phyloP scores from a whole-genome alignment of 768 basidiomycete species.

The Suillus bovinus region DNA sequence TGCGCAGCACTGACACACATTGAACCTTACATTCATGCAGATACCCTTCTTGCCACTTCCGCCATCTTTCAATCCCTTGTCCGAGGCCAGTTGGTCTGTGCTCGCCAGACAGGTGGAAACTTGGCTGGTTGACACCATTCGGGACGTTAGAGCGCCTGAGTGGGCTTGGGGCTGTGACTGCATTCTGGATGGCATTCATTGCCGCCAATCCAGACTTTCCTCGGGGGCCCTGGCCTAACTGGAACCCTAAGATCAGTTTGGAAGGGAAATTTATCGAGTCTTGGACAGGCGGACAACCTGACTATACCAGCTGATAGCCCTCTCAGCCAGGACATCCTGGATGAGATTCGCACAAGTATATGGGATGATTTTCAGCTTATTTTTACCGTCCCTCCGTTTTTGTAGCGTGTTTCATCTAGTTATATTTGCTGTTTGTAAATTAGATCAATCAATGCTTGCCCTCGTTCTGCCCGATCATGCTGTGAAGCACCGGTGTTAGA shows the following conservation, averaged over 20 bases:
- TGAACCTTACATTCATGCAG: background rate
- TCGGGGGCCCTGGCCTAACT: background rate
- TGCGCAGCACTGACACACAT: background rate
- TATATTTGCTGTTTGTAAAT: background rate
- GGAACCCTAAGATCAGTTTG: background rate
- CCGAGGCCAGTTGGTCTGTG: background rate
- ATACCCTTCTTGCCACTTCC: background rate
- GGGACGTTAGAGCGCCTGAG: constrained; percentile 53
- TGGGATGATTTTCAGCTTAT: background rate
- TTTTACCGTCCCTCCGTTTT: background rate
- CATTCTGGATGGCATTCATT: constrained; percentile 9
- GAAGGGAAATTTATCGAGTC: constrained; percentile 3
- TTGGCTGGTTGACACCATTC: constrained; percentile 51
- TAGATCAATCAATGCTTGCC: background rate
- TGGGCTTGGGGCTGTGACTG: constrained; percentile 8
- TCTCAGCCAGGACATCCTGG: background rate
- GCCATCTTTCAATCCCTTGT: background rate
- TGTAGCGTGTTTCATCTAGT: background rate
- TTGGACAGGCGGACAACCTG: background rate
- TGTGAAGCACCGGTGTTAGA: background rate
- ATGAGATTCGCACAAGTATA: background rate
- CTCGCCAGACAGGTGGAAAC: background rate
- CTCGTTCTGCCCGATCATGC: background rate
- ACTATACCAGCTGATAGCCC: background rate
- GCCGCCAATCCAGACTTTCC: background rate